These are phyloP conservation scores for Hypoxylon sp. DNA, from an alignment of 2,329 filamentous ascomycete genomes.

Conservation along the genomic window DNA sequence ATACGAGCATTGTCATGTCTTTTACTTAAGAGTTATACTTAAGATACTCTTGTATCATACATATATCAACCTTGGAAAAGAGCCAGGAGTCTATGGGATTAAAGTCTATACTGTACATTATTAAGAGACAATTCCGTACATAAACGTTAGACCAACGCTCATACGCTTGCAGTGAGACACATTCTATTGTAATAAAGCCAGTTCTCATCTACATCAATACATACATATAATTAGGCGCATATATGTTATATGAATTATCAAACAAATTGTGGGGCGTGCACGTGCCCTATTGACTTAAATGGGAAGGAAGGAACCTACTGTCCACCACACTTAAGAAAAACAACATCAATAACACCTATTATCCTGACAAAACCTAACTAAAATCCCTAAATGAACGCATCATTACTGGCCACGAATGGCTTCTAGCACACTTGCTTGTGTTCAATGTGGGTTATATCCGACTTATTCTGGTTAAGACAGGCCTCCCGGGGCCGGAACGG, in stretches of 20 bases:
- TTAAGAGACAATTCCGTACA: constrained; percentile 11
- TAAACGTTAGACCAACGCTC: not conserved
- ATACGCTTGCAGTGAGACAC: not conserved
- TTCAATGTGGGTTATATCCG: constrained; percentile 27
- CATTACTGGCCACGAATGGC: not conserved
- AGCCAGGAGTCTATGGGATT: not conserved
- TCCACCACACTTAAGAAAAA: no score
- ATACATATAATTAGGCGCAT: not conserved
- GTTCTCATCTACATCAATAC: constrained; percentile 3
- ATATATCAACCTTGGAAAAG: not conserved
- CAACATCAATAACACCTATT: no score
- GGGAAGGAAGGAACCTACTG: no score
- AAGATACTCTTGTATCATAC: constrained; percentile 29
- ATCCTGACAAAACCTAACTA: not conserved
- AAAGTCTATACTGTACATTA: constrained; percentile 19
- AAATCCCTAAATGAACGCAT: not conserved
- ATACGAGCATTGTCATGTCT: not conserved
- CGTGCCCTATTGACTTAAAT: no score
- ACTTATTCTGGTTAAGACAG: constrained; percentile 31
- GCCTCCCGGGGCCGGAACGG: constrained; percentile 26
- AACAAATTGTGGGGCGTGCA: not conserved
- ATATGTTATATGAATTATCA: not conserved
- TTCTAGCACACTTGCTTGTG: not conserved
- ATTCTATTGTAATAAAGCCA: not conserved
- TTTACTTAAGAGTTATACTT: not conserved